Percentiles rank a stretch among this genome's conserved stretches.
These are phyloP conservation scores for fission yeast (Schizosaccharomyces pombe) DNA, from an alignment of 805 yeast species.

Conservation along the genomic window DNA sequence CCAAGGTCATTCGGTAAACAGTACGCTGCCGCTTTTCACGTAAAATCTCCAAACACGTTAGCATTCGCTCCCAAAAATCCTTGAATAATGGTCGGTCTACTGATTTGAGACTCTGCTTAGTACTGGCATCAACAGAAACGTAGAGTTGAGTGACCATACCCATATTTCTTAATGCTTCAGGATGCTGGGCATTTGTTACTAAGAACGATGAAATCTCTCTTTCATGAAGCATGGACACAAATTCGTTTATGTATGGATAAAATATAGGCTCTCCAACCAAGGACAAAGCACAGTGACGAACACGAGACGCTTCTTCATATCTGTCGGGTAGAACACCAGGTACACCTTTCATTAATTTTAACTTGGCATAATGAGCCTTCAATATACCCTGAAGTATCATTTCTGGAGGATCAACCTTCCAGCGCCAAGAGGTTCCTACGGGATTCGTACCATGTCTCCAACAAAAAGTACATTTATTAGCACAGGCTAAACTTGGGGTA, in stretches of 20 bases:
- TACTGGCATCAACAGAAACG: constrained; percentile 87
- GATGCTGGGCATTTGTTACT: constrained; percentile 92
- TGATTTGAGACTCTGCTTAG: constrained; percentile 50
- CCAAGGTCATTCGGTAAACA: constrained; percentile 71
- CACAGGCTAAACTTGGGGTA: constrained; percentile 79
- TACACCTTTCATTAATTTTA: constrained; percentile 84
- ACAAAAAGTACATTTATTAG: constrained; percentile 86
- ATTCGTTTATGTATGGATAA: constrained; percentile 74
- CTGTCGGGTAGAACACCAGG: constrained; percentile 82
- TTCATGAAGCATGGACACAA: constrained; percentile 57
- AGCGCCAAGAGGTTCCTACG: constrained; percentile 85
- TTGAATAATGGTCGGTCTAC: constrained; percentile 55
- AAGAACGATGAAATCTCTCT: constrained; percentile 63
- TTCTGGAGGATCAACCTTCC: constrained; percentile 86
- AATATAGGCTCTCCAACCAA: constrained; percentile 88
- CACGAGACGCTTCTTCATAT: constrained; percentile 73
- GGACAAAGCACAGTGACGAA: constrained; percentile 76
- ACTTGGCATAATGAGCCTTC: constrained; percentile 71
- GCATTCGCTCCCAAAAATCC: constrained; percentile 80
- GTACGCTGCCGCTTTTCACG: constrained; percentile 66
- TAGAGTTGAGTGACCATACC: constrained; percentile 70
- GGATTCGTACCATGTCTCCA: constrained; percentile 97
- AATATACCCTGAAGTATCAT: constrained; percentile 64
- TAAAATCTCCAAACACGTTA: constrained; percentile 57
- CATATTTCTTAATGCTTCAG: constrained; percentile 48